Evolutionary conservation across 495 filamentous ascomycete species (phyloP).

Genomic region (Podospora bellae-mahoneyi): DNA sequence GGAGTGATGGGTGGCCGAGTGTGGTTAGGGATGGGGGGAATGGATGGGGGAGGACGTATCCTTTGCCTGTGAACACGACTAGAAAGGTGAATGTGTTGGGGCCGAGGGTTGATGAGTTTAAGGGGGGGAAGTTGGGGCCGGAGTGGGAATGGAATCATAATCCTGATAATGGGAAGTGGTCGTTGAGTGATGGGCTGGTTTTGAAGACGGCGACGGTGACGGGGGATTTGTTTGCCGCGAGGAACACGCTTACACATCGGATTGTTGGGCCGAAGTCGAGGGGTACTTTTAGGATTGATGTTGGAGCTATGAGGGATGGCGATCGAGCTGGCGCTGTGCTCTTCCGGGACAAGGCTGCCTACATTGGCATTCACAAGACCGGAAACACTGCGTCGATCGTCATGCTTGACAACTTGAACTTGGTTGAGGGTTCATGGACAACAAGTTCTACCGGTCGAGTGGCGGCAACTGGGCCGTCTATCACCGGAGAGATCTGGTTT

Average conservation of each 20-base stretch:
- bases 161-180: conserved; percentile 44
- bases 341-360: conserved; percentile 52
- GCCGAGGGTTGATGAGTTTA: conserved; percentile 42
- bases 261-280: conserved; percentile 45
- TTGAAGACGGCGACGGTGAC: conserved; percentile 53
- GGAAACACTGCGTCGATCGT: conserved; percentile 24
- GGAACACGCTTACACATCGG: conserved; percentile 57
- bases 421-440: conserved; percentile 38
- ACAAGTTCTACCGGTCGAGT: conserved; percentile 41
- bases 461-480: conserved; percentile 29
- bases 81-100: conserved; percentile 29
- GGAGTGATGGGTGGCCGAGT: conserved; percentile 48
- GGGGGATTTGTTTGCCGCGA: conserved; percentile 48
- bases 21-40: conserved; percentile 38
- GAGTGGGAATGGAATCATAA: conserved; percentile 65
- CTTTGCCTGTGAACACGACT: conserved; percentile 37
- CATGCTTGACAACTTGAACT: conserved; percentile 28
- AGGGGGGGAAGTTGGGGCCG: conserved; percentile 33
- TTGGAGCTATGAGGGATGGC: conserved; percentile 46
- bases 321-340: conserved; percentile 50
- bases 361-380: conserved; percentile 45
- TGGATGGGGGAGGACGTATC: conserved; percentile 46
- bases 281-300: conserved; percentile 49
- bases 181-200: conserved; percentile 33
- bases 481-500: conserved; percentile 40